phyloP scores from a whole-genome alignment of 2,329 filamentous ascomycete species.

The Aspergillus versicolor region DNA sequence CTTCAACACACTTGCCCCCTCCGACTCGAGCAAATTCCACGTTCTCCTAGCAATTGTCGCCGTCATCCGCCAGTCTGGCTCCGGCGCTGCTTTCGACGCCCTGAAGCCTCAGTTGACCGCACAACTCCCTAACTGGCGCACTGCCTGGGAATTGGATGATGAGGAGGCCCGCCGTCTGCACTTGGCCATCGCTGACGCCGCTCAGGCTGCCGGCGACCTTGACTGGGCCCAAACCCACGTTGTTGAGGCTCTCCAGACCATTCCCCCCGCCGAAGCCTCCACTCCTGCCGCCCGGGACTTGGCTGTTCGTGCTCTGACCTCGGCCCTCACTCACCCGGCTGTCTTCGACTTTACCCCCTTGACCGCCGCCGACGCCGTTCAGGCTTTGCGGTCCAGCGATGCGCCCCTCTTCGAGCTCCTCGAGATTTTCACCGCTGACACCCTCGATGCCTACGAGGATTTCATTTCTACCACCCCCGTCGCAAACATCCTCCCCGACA shows the following conservation, averaged over 20 bases:
- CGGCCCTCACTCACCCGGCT: conserved; percentile 63
- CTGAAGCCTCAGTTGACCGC: conserved; percentile 77
- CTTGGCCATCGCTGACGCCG: conserved; percentile 76
- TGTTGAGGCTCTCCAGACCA: conserved; percentile 72
- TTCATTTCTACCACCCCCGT: conserved; percentile 67
- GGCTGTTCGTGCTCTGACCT: conserved; percentile 63
- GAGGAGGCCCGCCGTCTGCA: conserved; percentile 84
- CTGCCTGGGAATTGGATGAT: conserved; percentile 76
- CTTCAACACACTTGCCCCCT: conserved; percentile 84
- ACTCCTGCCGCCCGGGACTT: conserved; percentile 57
- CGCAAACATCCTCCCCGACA: conserved; percentile 66
- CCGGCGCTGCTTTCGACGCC: conserved; percentile 75
- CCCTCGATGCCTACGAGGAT: conserved; percentile 92
- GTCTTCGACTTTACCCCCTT: conserved; percentile 74
- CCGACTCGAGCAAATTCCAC: conserved; percentile 80
- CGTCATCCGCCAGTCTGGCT: conserved; percentile 71
- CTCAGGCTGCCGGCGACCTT: conserved; percentile 73
- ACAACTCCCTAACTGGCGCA: conserved; percentile 76
- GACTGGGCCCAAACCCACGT: conserved; percentile 75
- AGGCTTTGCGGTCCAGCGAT: conserved; percentile 82
- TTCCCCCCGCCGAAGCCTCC: conserved; percentile 60
- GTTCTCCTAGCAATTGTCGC: conserved; percentile 86
- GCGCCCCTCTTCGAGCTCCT: conserved; percentile 86
- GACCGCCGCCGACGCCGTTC: conserved; percentile 71
- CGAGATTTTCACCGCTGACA: conserved; percentile 91